Evolutionary conservation across 495 filamentous ascomycete species (phyloP), one percentile per base, ranked within the genome.

Genomic region (Zalerion maritima): DNA sequence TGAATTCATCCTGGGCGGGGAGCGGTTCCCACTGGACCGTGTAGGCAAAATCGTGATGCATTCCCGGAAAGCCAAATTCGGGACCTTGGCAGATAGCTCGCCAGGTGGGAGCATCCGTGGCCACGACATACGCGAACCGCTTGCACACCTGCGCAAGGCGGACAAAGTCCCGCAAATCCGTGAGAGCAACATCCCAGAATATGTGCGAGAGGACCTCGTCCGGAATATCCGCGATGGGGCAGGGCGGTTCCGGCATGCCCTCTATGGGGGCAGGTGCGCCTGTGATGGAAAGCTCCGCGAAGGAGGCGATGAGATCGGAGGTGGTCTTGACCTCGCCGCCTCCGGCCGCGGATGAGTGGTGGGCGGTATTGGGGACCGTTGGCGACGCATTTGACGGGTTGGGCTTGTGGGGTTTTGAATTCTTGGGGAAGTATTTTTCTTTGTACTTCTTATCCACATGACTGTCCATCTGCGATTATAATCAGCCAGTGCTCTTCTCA

Each of bases 21-120:
- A 77, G 57, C 0, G 72, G 60, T n/a, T 54, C 55, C 34, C 83
- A 82, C 10, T 62, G 43, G 0, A 91, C 50, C 28, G 69, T 64
- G 29, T 64, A 69, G 9, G 64, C 60, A 57, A 71, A 96, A 29
- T 75, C 53, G 55, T 89, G 91, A 43, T 82, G 77, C 83, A 94
- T 94, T 13, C 70, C 68, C 14, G 49, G 67, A 52, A 96, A 81
- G 17, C 85, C 86, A 40, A 81, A 73, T 47, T 86, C 69, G 6
- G 41, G 34, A 1, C 71, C 72, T 15, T 75, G 48, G 34, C 79
- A 83, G 5, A 94, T 47, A 22, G 75, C 71, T 38, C 71, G 77
- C 89, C 89, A 97, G 39, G 94, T 81, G n/a, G 64, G 62, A 35
- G 94, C 80, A 43, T 96, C 86, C 26, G 78, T 80, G 1, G 69